Base-by-base conservation (phyloP, 441 rosid genomes). In the Eruca vesicaria region DNA sequence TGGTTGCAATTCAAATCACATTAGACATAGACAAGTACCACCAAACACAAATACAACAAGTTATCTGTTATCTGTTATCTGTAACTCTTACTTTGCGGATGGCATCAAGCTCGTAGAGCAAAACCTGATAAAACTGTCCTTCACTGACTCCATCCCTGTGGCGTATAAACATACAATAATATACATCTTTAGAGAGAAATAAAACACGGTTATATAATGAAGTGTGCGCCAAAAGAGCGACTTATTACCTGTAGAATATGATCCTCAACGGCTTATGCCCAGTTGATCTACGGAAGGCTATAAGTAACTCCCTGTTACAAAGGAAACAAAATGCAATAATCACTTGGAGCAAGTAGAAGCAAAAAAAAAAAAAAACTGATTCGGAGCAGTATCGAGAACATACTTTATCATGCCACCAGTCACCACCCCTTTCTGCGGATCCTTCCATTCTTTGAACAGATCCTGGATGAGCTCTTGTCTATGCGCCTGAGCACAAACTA, bases 381-480 rank as follows among this genome's bases (percentile, higher is more conserved):
- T 7, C 28, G 2, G 4, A 52, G 58, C 53, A 31, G 15, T 26
- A 71, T 55, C 18, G 23, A 50, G 23, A 16, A 50, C 56, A 43
- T 84, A 94, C 99, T 91, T 92, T 20, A 94, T 94, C 99, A 94
- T 94, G 75, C 99, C 98, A 38, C 97, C 97, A 69, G 95, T 81
- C n/a, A 88, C 89, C 57, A 86, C 81, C 50, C 97, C 98, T 80
- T 92, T 84, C 8, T 81, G 88, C 80, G 98, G 96, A 82, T 94
- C 98, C 80, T 90, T 90, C 90, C 95, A 87, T 55, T 91, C 84
- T 73, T 94, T 94, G 81, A 61, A 94, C 60, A 94, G 78, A 82
- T 92, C 98, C 74, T 92, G 97, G 61, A 94, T 94, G 66, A 94
- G 95, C 86, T 94, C 98, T 75, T 94, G 97, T 2, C 98, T 85